These are phyloP conservation scores for Nitzschia sp. DNA, from an alignment of 108 stramenopile genomes.

Conservation along the genomic window DNA sequence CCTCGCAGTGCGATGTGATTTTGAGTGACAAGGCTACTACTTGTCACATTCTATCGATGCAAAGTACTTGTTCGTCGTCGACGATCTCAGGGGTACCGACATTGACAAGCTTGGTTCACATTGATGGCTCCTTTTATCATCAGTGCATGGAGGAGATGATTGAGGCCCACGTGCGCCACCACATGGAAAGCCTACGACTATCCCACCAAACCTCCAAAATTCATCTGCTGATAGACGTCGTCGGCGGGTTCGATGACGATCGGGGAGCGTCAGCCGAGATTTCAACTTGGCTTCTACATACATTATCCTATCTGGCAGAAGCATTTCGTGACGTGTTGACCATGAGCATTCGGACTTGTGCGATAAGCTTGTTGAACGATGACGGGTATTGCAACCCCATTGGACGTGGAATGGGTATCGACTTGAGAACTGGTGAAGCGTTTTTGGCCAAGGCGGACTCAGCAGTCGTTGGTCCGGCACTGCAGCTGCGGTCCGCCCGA, in stretches of 20 bases:
- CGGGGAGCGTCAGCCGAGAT: slow-evolving; percentile 46
- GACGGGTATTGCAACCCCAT: slow-evolving; percentile 51
- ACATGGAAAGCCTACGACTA: too few relatives aligned
- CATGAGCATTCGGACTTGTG: slow-evolving; percentile 67
- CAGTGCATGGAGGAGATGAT: slow-evolving; percentile 57
- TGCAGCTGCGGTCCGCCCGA: slow-evolving; percentile 54
- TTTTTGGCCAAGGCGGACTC: slow-evolving; percentile 56
- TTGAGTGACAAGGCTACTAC: slow-evolving; percentile 79
- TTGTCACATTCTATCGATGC: slow-evolving; percentile 77
- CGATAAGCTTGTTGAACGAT: slow-evolving; percentile 50
- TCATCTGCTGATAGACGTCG: slow-evolving; percentile 53
- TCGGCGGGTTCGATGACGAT: slow-evolving; percentile 76
- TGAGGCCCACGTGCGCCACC: slow-evolving; percentile 53
- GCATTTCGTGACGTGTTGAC: slow-evolving; percentile 24
- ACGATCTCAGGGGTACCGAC: not conserved
- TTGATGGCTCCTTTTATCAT: slow-evolving; percentile 61
- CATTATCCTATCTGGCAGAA: slow-evolving; percentile 51
- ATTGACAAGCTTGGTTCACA: slow-evolving; percentile 58
- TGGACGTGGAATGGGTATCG: slow-evolving; percentile 72
- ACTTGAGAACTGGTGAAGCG: slow-evolving; percentile 49
- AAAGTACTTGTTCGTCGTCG: slow-evolving; percentile 27
- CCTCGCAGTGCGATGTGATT: slow-evolving; percentile 48
- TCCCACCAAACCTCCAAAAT: slow-evolving; percentile 6
- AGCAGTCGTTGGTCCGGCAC: slow-evolving; percentile 47
- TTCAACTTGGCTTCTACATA: slow-evolving; percentile 48